phyloP scores from a whole-genome alignment of 2,329 filamentous ascomycete genomes.

The Fusarium sp. region DNA sequence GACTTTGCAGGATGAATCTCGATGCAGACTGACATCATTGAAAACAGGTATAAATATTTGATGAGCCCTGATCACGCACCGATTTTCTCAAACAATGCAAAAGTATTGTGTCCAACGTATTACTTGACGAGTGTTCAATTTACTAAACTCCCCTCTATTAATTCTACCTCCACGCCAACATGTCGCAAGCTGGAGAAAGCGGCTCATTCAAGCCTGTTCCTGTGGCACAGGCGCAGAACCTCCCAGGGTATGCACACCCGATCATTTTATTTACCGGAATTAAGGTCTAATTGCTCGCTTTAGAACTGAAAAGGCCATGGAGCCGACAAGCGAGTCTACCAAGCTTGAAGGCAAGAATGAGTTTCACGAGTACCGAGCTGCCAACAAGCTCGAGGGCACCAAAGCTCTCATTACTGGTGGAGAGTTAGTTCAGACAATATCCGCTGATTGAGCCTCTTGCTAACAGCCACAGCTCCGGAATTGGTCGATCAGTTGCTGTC shows the following conservation, averaged over 20 bases:
- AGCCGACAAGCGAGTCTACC: constrained; percentile 58
- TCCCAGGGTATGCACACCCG: constrained; percentile 53
- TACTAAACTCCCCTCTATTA: background rate
- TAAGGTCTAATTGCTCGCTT: background rate
- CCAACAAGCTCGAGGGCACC: constrained; percentile 64
- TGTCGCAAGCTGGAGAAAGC: constrained; percentile 42
- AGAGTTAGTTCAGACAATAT: constrained; percentile 58
- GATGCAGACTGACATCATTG: constrained; percentile 37
- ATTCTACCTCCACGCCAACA: constrained; percentile 4
- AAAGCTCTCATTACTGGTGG: constrained; percentile 70
- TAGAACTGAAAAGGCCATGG: constrained; percentile 57
- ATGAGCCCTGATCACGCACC: too few species aligned
- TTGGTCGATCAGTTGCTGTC: constrained; percentile 68
- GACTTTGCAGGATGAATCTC: constrained; percentile 7
- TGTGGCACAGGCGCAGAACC: constrained; percentile 55
- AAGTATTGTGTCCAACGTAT: too few species aligned
- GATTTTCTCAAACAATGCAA: background rate
- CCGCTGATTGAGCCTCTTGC: fast-evolving
- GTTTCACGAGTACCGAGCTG: constrained; percentile 59
- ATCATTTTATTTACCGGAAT: fast-evolving
- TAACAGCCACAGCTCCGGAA: constrained; percentile 61
- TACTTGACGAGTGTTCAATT: background rate
- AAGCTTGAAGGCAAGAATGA: constrained; percentile 57
- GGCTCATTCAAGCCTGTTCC: constrained; percentile 55
- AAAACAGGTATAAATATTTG: background rate